Percentiles rank a stretch among this genome's conserved stretches.
phyloP scores from a whole-genome alignment of 2,329 filamentous ascomycete genomes.

The Diaporthe helianthi region DNA sequence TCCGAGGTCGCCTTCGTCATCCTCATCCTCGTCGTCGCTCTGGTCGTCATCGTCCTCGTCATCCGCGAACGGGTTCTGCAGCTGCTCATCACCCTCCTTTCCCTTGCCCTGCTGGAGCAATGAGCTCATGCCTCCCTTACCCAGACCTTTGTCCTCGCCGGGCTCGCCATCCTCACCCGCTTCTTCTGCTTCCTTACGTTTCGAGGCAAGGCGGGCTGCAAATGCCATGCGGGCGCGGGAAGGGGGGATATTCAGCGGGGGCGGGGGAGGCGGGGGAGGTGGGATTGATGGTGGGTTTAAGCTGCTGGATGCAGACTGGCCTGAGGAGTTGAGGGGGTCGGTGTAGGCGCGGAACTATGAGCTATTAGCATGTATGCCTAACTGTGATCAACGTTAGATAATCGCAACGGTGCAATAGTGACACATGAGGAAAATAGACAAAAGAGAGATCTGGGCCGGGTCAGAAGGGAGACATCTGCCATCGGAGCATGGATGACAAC shows the following conservation, averaged over 20 bases:
- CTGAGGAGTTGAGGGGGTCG: constrained; percentile 58
- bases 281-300: constrained; percentile 65
- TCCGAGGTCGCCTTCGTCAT: constrained; percentile 48
- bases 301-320: constrained; percentile 40
- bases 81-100: constrained; percentile 38
- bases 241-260: constrained; percentile 83
- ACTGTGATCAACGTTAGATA: constrained; percentile 19
- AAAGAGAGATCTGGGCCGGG: neutral
- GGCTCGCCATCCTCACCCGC: constrained; percentile 49
- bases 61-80: constrained; percentile 63
- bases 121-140: constrained; percentile 26
- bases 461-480: neutral
- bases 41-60: constrained; percentile 58
- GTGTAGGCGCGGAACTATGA: constrained; percentile 66
- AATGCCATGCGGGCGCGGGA: constrained; percentile 87
- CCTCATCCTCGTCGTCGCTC: constrained; percentile 60
- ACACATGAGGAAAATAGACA: constrained; percentile 23
- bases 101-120: constrained; percentile 30
- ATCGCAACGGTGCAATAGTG: constrained; percentile 14
- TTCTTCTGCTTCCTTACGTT: constrained; percentile 59
- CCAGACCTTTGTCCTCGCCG: constrained; percentile 38
- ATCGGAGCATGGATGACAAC: constrained; percentile 3
- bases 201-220: constrained; percentile 84
- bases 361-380: constrained; percentile 27
- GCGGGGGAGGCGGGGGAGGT: constrained; percentile 70